phyloP scores from a whole-genome alignment of 2,329 filamentous ascomycete species.

The Ophiostoma ips region DNA sequence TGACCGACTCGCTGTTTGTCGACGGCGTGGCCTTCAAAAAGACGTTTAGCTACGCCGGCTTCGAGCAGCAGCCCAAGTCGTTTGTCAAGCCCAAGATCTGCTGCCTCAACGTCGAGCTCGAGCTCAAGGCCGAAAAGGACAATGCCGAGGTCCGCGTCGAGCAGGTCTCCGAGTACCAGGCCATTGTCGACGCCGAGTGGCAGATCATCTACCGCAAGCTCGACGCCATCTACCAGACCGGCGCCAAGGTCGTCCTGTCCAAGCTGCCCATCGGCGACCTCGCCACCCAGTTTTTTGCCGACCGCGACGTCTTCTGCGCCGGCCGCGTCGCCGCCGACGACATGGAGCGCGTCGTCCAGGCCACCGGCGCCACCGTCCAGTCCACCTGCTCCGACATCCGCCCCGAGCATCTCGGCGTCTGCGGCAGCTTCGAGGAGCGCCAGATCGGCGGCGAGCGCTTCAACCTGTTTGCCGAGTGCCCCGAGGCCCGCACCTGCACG shows the following conservation, averaged over 20 bases:
- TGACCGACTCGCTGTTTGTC: conserved; percentile 92
- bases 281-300: conserved; percentile 94
- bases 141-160: conserved; percentile 97
- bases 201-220: conserved; percentile 99
- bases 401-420: conserved; percentile 76
- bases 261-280: conserved; percentile 96
- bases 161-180: conserved; percentile 97
- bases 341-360: conserved; percentile 90
- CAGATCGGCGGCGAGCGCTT: conserved; percentile 96
- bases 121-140: conserved; percentile 98
- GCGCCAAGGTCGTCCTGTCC: conserved; percentile 92
- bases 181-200: conserved; percentile 98
- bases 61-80: conserved; percentile 95
- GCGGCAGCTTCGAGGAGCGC: conserved; percentile 81
- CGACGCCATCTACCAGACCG: conserved; percentile 83
- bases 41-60: conserved; percentile 97
- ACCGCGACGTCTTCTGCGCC: conserved; percentile 96
- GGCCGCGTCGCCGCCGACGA: conserved; percentile 84
- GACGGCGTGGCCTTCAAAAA: conserved; percentile 99
- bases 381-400: conserved; percentile 95
- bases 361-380: conserved; percentile 82
- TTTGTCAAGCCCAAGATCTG: conserved; percentile 94
- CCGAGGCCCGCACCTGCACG: conserved; percentile 91
- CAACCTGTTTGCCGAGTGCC: conserved; percentile 97
- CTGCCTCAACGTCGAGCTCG: conserved; percentile 92